Base-by-base conservation (phyloP, 2,329 filamentous ascomycete genomes). In the Microsporum canis region DNA sequence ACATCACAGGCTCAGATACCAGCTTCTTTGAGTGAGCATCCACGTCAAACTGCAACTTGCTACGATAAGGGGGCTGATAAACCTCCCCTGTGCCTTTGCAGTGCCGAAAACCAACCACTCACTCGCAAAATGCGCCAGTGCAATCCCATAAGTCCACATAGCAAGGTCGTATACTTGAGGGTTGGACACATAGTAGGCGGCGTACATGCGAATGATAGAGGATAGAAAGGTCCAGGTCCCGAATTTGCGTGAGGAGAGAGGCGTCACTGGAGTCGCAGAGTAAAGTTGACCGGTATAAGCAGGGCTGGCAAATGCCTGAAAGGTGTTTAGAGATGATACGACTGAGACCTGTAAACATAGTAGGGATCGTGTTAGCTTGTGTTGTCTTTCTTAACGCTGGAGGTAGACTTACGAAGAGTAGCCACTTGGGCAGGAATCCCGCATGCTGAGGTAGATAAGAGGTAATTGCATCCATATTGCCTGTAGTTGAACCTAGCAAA, bases 201-300 rank as follows among this genome's bases (percentile, higher is more conserved):
- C 89, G 71, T 95, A 95, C 66, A 91, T 77, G 59, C 91, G 84
- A 51, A 95, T 81, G 58, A 95, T 77, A 62, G 85, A 83, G 4
- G 88, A 86, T 62, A 95, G 79, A 62, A 92, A 81, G 0, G 91
- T 95, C 86, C 91, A 96, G 34, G 89, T 94, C 60, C 88, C 91
- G 72, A 95, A 95, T 23, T 89, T 85, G 65, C 89, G 86, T 31
- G 86, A 86, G 8, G 85, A 86, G 34, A 96, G 83, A 3, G 87
- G 84, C 4, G 88, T 91, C 61, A 89, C 83, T 74, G 73, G 80
- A 62, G 77, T 75, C 36, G 72, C 72, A 47, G 76, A 67, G 58
- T 97, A 99, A 70, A 97, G 84, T 72, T 89, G 87, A n/a, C 86
- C 84, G 5, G 91, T 91, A 77, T 89, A 95, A 73, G 85, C 80